A percentile compares a stretch with the other conserved stretches of the same genome.
phyloP scores from a whole-genome alignment of 2,329 filamentous ascomycete species.

The Ambrosiella beaveri region DNA sequence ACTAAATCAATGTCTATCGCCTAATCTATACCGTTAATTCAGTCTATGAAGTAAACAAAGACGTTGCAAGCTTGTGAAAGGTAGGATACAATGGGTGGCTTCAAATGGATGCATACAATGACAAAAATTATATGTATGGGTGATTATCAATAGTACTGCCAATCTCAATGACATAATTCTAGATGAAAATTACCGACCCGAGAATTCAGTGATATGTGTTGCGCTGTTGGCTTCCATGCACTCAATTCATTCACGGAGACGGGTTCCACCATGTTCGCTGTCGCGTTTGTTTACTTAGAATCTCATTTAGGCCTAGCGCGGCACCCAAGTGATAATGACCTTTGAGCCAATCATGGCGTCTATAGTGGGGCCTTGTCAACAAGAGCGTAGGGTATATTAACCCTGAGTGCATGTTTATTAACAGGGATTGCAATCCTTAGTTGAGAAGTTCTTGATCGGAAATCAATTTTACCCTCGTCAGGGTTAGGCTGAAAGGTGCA shows the following conservation, averaged over 20 bases:
- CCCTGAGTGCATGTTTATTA: not conserved
- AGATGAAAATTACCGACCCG: not conserved
- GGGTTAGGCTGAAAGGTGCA: too few relatives aligned
- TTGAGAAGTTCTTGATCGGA: too few relatives aligned
- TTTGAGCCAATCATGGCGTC: constrained; percentile 2
- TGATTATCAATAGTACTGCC: too few relatives aligned
- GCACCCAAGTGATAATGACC: not conserved
- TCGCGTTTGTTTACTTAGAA: constrained; percentile 24
- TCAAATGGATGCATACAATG: too few relatives aligned
- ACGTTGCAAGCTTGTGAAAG: too few relatives aligned
- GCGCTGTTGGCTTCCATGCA: not conserved
- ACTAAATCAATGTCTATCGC: too few relatives aligned
- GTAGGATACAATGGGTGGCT: too few relatives aligned
- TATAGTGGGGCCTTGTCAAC: not conserved
- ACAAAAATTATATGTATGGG: too few relatives aligned
- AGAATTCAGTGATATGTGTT: not conserved
- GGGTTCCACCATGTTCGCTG: not conserved
- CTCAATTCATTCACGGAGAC: not conserved
- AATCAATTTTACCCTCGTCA: too few relatives aligned
- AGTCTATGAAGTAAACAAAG: too few relatives aligned
- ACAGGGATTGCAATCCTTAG: not conserved
- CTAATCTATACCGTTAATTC: too few relatives aligned
- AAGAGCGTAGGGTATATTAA: not conserved
- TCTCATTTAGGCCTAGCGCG: constrained; percentile 21
- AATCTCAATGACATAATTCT: not conserved